These are phyloP conservation scores for Vitis hybrid DNA, from an alignment of 177 flowering plant species.

Conservation along the genomic window DNA sequence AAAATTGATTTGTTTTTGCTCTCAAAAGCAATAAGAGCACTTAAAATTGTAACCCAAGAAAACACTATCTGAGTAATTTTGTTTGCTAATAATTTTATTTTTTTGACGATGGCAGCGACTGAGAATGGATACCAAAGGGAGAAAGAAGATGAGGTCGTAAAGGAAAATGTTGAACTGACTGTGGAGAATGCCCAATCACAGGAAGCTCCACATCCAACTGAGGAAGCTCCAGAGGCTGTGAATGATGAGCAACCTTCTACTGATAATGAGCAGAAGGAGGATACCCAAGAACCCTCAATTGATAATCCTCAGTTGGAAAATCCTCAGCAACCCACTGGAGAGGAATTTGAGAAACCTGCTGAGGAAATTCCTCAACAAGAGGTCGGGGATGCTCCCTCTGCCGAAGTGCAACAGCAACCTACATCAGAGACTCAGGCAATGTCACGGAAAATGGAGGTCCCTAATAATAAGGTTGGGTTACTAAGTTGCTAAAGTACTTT, in stretches of 20 bases:
- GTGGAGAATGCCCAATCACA: conserved; percentile 8
- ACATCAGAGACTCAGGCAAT: conserved; percentile 26
- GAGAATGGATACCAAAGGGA: conserved; percentile 46
- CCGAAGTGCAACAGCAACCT: conserved; percentile 18
- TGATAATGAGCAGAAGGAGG: conserved; percentile 11
- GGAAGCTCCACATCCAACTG: conserved; percentile 9
- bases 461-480: conserved; percentile 73
- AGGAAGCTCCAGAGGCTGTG: conserved; percentile 14
- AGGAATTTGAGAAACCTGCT: conserved; percentile 18
- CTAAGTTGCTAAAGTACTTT: not conserved
- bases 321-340: conserved; percentile 21
- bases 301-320: conserved; percentile 19
- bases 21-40: too few species aligned
- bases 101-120: conserved; percentile 23
- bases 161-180: conserved; percentile 20
- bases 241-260: conserved; percentile 9
- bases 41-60: too few species aligned
- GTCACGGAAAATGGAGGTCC: conserved; percentile 84
- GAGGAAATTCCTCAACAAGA: conserved; percentile 28
- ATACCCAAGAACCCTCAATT: conserved; percentile 15
- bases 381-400: conserved; percentile 27
- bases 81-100: not conserved
- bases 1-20: too few species aligned
- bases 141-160: conserved; percentile 19
- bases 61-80: not conserved